Conservation (phyloP, 768 basidiomycete genomes). For the Phylloporus scabripes region DNA sequence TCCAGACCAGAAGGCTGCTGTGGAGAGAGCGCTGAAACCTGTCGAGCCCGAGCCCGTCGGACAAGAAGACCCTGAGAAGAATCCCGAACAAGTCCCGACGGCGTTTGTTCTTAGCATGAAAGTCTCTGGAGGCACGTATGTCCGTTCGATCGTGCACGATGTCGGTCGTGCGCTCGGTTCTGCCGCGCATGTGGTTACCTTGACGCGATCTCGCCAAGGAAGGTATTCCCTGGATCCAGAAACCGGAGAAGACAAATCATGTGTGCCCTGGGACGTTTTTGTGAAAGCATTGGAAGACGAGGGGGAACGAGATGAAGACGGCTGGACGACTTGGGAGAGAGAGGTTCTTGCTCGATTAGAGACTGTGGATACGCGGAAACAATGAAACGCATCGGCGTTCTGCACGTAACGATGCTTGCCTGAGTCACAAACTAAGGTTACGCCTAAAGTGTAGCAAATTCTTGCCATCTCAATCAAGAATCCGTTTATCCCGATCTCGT, state of each 20-base stretch:
- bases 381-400: constrained; percentile 2
- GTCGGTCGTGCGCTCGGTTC: constrained; percentile 78
- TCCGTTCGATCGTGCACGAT: constrained; percentile 93
- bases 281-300: constrained; percentile 47
- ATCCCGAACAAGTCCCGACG: constrained; percentile 45
- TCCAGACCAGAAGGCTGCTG: constrained; percentile 60
- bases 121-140: constrained; percentile 95
- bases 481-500: neutral
- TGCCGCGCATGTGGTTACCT: constrained; percentile 89
- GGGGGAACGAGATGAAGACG: constrained; percentile 59
- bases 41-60: constrained; percentile 37
- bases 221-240: constrained; percentile 54
- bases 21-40: constrained; percentile 58
- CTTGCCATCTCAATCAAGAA: neutral
- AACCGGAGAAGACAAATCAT: constrained; percentile 51
- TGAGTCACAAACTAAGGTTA: too few relatives aligned
- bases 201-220: constrained; percentile 87
- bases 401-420: too few relatives aligned
- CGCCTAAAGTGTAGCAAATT: neutral
- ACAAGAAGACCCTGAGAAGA: constrained; percentile 29
- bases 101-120: constrained; percentile 88
- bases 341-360: constrained; percentile 66
- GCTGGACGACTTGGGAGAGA: constrained; percentile 77
- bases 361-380: constrained; percentile 38
- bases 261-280: constrained; percentile 73